Evolutionary conservation across 2,329 filamentous ascomycete genomes (phyloP).

Genomic region (Fusarium annulatum): DNA sequence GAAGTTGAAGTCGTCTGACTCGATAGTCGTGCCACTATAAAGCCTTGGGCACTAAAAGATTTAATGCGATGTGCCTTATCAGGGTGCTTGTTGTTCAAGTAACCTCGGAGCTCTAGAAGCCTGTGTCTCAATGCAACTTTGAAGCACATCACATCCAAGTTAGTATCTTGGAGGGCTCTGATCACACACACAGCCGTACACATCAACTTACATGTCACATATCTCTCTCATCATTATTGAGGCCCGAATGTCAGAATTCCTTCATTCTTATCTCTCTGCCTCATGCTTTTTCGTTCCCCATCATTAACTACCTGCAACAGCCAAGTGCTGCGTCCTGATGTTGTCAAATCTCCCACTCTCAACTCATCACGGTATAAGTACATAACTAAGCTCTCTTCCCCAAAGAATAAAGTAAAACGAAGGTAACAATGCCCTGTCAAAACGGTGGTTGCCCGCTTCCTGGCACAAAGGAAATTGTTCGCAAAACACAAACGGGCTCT

Average conservation of each 20-base stretch:
- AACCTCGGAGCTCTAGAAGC: neutral
- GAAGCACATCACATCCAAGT: neutral
- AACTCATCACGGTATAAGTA: constrained; percentile 36
- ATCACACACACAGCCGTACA: neutral
- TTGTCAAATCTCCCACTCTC: constrained; percentile 3
- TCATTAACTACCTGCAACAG: constrained; percentile 30
- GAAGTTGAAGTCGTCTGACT: neutral
- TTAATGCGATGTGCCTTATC: neutral
- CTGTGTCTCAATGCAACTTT: neutral
- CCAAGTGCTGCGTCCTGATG: neutral
- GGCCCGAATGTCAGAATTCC: constrained; percentile 1
- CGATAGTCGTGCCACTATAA: neutral
- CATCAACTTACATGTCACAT: neutral
- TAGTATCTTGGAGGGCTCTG: neutral
- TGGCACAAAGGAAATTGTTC: constrained; percentile 23
- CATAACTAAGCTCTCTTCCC: constrained; percentile 20
- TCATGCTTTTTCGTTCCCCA: constrained; percentile 23
- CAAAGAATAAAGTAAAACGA: constrained; percentile 16
- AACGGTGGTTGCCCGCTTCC: constrained; percentile 23
- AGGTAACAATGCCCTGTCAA: constrained; percentile 18
- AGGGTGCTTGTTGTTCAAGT: neutral
- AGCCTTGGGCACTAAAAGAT: neutral
- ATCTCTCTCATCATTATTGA: neutral
- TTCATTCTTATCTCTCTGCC: constrained; percentile 26
- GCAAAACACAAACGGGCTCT: constrained; percentile 36